Evolutionary conservation across 2,329 filamentous ascomycete genomes (phyloP), one percentile per base, ranked within the genome.

Genomic region (Aureobasidium mangrovei): DNA sequence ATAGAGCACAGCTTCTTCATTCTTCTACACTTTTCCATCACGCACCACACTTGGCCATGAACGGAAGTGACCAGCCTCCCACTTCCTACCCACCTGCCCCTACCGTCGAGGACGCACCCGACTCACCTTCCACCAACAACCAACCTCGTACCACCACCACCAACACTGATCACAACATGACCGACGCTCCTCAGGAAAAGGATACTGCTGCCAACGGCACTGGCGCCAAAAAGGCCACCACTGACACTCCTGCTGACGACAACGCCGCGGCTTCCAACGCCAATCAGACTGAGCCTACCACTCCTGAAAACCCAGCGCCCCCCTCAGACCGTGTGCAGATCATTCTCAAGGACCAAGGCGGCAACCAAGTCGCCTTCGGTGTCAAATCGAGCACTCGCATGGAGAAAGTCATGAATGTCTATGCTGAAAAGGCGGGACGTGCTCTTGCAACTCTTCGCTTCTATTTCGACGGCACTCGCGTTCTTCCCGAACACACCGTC

Each of bases 351-450:
- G 52, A 54, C 29, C 52, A 46, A 18, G 18, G 24, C 26, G 43
- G 43, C 29, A 54, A 31, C n/a, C 36, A 42, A 28, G 26, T 41
- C 4, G 52, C 42, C 12, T 54, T 54, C 18, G 42, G 29, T 12
- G 32, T 54, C 12, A 54, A 54, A 24, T 42, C 36, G 10, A 47
- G 18, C 43, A 46, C 43, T 12, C 42, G 36, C 24, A 54, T 54
- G 52, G 42, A 46, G 42, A 54, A 42, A 29, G 42, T 54, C 6
- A 24, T 31, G 29, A 46, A 27, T 12, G 28, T 32, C 52, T 54
- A 54, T 42, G 42, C 42, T 18, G 52, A 54, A 7, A 41, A 32
- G 12, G 10, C 43, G 2, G 36, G 43, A 9, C 52, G 52, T 41
- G 42, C 40, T 33, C 7, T 41, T 2, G 33, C 9, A 12, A n/a